phyloP scores from a whole-genome alignment of 352 stramenopile genomes.

The Globisporangium takayamanum region DNA sequence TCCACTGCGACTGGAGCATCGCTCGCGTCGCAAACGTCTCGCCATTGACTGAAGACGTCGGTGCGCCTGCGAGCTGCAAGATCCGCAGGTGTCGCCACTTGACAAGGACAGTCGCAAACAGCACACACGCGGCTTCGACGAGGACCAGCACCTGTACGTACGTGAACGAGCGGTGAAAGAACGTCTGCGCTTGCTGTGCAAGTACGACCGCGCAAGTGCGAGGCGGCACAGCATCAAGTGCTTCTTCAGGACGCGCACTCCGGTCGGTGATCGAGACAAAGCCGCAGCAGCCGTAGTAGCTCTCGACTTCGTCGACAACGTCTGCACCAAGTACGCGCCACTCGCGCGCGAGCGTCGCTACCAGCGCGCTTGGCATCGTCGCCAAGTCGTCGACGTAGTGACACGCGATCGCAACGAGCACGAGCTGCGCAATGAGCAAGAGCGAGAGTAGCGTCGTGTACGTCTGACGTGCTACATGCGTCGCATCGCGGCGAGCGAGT shows the following conservation, averaged over 20 bases:
- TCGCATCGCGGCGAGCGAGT: conserved; percentile 18
- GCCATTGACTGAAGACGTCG: conserved; percentile 6
- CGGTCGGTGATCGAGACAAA: conserved; percentile 32
- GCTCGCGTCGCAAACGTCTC: conserved; percentile 14
- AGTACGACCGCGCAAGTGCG: conserved; percentile 32
- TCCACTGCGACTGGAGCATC: conserved; percentile 28
- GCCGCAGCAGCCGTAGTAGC: conserved; percentile 44
- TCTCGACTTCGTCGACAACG: conserved; percentile 26
- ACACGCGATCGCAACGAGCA: conserved; percentile 27
- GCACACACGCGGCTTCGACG: conserved; percentile 28
- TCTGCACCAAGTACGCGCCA: conserved; percentile 23
- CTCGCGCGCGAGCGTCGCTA: conserved; percentile 14
- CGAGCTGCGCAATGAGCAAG: conserved; percentile 25
- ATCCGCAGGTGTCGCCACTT: conserved; percentile 39
- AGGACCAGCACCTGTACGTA: conserved; percentile 32
- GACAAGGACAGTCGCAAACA: conserved; percentile 40
- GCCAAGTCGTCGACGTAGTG: conserved; percentile 37
- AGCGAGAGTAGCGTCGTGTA: conserved; percentile 28
- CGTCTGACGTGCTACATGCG: conserved; percentile 20
- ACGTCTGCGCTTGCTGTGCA: conserved; percentile 13
- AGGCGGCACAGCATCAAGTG: conserved; percentile 27
- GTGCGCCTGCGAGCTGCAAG: conserved; percentile 25
- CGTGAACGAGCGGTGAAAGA: conserved; percentile 33
- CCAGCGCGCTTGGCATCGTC: conserved; percentile 22
- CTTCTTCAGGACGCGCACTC: conserved; percentile 39